Evolutionary conservation across 768 basidiomycete species (phyloP), one percentile per base, ranked within the genome.

Genomic region (Punctularia strigosozonata): DNA sequence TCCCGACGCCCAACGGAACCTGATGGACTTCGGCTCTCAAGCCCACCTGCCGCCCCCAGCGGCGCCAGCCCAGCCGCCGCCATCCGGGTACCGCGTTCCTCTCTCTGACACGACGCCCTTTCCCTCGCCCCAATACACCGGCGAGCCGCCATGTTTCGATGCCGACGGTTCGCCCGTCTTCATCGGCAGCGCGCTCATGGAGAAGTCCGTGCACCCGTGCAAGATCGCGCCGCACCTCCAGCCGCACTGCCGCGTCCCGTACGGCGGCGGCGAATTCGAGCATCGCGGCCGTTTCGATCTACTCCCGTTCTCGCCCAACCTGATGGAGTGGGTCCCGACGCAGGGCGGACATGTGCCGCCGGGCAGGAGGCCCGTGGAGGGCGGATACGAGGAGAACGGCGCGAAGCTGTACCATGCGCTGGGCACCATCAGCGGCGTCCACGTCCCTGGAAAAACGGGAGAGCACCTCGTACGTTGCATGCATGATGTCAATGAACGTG

Each of bases 251-350:
- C 67, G 59, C 18, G 77, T 86, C 2, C 64, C 83, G 3, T 84
- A 71, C 47, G 81, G 71, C 12, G 80, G 80, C 4, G 47, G 44
- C 4, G 84, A 86, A 58, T 40, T 65, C 28, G 61, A 54, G 22
- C 84, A 88, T 45, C 40, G 60, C 6, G 83, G 82, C 1, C 66
- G 83, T 14, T 88, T 69, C 46, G 84, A 88, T 53, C 58, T 90
- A 25, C 67, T 90, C 0, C 82, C 85, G 3, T 80, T 83, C 53
- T 69, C 72, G 28, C 58, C 65, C 0, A 55, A 60, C 19, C 71
- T 68, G 38, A 89, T 89, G 85, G 84, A 84, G 54, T 83, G 73
- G 66, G 80, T 88, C 5, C 61, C 34, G 0, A 72, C 83, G 0
- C 66, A 71, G 8, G 54, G 71, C 41, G 85, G 85, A 3, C 61